These are phyloP conservation scores for Russula dissimulans DNA, from an alignment of 768 basidiomycete genomes.

Conservation along the genomic window DNA sequence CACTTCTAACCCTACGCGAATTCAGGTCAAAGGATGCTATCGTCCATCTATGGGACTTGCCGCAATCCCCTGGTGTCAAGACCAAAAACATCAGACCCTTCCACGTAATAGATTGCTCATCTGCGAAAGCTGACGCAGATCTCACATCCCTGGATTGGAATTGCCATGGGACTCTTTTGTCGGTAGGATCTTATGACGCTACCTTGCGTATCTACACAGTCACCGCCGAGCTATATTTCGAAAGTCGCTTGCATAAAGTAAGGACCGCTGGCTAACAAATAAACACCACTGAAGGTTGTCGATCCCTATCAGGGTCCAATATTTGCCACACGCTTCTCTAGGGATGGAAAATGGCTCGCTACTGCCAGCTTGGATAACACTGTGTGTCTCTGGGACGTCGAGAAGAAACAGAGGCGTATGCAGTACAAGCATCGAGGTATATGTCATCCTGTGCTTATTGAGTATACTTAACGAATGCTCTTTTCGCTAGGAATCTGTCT, in stretches of 20 bases:
- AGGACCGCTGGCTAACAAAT: constrained; percentile 12
- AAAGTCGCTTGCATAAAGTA: constrained; percentile 58
- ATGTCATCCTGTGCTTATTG: constrained; percentile 7
- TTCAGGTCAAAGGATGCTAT: constrained; percentile 67
- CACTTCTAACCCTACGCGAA: background rate
- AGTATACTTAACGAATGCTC: background rate
- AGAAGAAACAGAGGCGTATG: constrained; percentile 46
- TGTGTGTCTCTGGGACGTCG: constrained; percentile 70
- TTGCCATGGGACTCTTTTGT: constrained; percentile 59
- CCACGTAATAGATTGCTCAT: constrained; percentile 40
- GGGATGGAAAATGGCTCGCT: constrained; percentile 59
- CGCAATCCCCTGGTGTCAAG: constrained; percentile 29
- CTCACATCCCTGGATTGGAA: constrained; percentile 76
- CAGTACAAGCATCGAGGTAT: constrained; percentile 65
- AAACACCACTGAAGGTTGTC: background rate
- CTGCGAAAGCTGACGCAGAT: constrained; percentile 44
- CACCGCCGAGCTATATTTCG: constrained; percentile 53
- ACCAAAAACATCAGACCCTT: constrained; percentile 27
- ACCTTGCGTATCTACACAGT: constrained; percentile 58
- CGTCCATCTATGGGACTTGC: constrained; percentile 65
- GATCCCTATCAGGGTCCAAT: constrained; percentile 53
- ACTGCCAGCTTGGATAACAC: constrained; percentile 74
- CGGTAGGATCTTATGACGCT: constrained; percentile 71
- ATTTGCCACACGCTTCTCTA: constrained; percentile 71
- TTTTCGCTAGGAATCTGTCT: constrained; percentile 54